phyloP scores from a whole-genome alignment of 306 rosid genomes.

The Begonia loranthoides region DNA sequence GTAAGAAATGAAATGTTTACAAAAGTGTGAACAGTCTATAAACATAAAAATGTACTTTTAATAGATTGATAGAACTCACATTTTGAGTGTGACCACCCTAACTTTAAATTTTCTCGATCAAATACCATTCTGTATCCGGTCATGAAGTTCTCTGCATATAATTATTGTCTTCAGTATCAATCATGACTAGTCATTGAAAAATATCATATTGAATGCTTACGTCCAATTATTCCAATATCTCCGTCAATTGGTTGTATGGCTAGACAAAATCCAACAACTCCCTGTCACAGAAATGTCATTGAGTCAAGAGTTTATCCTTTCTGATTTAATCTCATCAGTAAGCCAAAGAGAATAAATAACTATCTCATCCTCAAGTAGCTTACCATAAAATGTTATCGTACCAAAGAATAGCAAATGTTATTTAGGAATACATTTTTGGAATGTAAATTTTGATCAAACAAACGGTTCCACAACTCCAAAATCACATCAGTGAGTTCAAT shows the following conservation, averaged over 20 bases:
- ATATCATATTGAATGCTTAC: conserved; percentile 22
- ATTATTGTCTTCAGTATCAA: too few species aligned
- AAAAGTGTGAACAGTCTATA: neutral
- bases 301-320: conserved; percentile 9
- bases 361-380: neutral
- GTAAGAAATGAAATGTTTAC: neutral
- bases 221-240: conserved; percentile 38
- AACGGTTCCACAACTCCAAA: too few species aligned
- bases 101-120: conserved; percentile 38
- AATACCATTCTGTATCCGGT: conserved; percentile 40
- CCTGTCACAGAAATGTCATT: conserved; percentile 29
- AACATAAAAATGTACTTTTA: neutral
- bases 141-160: conserved; percentile 41
- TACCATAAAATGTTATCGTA: neutral
- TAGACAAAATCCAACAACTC: conserved; percentile 24
- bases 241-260: conserved; percentile 13
- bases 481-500: too few species aligned
- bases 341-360: neutral
- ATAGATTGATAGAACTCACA: conserved; percentile 30
- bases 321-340: conserved; percentile 1
- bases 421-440: too few species aligned
- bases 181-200: neutral
- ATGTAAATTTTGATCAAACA: too few species aligned
- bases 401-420: neutral
- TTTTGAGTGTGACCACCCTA: conserved; percentile 54